phyloP scores from a whole-genome alignment of 116 monocot species.

The Dioscorea cayenensis region DNA sequence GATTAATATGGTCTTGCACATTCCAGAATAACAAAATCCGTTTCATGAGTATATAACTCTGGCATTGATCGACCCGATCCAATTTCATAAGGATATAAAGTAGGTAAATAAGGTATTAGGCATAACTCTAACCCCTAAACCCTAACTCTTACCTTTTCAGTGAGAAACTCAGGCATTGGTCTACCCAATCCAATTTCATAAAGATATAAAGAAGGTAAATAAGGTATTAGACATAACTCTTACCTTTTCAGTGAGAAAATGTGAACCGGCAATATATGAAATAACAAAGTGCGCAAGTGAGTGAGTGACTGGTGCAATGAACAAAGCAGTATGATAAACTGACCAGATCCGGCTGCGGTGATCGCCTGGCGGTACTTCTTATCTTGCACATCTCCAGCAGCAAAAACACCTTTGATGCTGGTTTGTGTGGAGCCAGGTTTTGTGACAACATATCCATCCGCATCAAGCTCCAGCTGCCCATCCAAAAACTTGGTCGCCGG shows the following conservation, averaged over 20 bases:
- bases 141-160: too few species aligned
- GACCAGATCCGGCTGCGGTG: constrained; percentile 86
- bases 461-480: constrained; percentile 77
- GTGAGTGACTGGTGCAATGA: background rate
- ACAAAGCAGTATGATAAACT: background rate
- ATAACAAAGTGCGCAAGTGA: background rate
- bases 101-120: too few species aligned
- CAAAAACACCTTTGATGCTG: constrained; percentile 78
- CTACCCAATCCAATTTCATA: too few species aligned
- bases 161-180: too few species aligned
- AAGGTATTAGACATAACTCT: background rate
- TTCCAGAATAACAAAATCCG: too few species aligned
- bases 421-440: constrained; percentile 79
- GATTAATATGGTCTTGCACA: too few species aligned
- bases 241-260: background rate
- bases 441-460: constrained; percentile 72
- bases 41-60: too few species aligned
- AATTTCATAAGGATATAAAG: too few species aligned
- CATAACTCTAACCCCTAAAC: too few species aligned
- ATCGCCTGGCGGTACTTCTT: constrained; percentile 91
- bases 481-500: constrained; percentile 77
- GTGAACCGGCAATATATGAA: background rate
- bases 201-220: too few species aligned
- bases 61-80: too few species aligned
- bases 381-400: constrained; percentile 90